Evolutionary conservation across 345 rosid genomes (phyloP).

Genomic region (Citrus trifoliata): DNA sequence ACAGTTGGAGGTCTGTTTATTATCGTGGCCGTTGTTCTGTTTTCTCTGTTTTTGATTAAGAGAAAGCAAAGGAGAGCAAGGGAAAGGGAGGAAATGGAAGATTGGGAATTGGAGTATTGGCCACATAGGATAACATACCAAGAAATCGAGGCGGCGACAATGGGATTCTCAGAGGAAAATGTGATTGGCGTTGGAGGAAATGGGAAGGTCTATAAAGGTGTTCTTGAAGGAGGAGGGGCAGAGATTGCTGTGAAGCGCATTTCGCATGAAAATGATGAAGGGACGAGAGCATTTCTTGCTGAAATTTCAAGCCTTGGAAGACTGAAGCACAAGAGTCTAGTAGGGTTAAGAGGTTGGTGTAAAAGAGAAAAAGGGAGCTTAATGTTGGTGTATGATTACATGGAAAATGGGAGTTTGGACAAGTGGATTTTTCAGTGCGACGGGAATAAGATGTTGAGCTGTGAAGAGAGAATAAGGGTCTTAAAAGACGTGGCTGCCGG

Average conservation of each 20-base stretch:
- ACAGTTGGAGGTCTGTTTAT: slow-evolving; percentile 34
- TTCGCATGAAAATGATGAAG: slow-evolving; percentile 58
- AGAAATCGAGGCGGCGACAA: slow-evolving; percentile 60
- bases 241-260: slow-evolving; percentile 75
- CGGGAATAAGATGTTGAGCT: slow-evolving; percentile 33
- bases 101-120: slow-evolving; percentile 94
- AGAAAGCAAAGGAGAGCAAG: slow-evolving; percentile 41
- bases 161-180: slow-evolving; percentile 58
- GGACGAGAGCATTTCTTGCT: slow-evolving; percentile 65
- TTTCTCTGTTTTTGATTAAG: slow-evolving; percentile 34
- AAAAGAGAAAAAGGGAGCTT: slow-evolving; percentile 65
- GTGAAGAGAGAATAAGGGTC: slow-evolving; percentile 48
- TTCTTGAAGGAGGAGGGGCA: slow-evolving; percentile 56
- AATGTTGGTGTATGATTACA: slow-evolving; percentile 75
- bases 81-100: slow-evolving; percentile 66
- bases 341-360: slow-evolving; percentile 77
- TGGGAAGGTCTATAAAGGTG: slow-evolving; percentile 77
- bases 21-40: slow-evolving; percentile 24
- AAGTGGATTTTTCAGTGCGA: slow-evolving; percentile 45
- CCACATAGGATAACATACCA: slow-evolving; percentile 60
- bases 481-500: slow-evolving; percentile 68
- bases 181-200: slow-evolving; percentile 76
- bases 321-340: slow-evolving; percentile 63
- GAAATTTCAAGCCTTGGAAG: slow-evolving; percentile 79
- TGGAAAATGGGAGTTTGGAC: slow-evolving; percentile 81